phyloP scores from a whole-genome alignment of 2,329 filamentous ascomycete genomes.

The Domatiomyces globalis region DNA sequence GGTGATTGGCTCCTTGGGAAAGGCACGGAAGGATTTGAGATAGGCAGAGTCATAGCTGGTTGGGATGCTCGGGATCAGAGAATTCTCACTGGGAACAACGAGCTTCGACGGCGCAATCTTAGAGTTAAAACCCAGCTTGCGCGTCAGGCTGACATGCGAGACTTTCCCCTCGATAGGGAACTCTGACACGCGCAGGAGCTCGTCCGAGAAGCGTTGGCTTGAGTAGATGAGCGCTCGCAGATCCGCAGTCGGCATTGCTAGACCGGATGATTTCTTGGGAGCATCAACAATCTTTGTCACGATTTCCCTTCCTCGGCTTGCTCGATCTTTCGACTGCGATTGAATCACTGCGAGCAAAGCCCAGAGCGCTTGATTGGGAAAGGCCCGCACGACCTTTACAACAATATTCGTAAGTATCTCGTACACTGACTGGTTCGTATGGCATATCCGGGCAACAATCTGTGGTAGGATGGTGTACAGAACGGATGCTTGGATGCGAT shows the following conservation, averaged over 20 bases:
- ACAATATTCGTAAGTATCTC: slow-evolving; percentile 66
- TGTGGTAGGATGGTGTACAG: slow-evolving; percentile 61
- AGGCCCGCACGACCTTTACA: slow-evolving; percentile 66
- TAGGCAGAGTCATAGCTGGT: slow-evolving; percentile 53
- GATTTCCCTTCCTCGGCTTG: slow-evolving; percentile 35
- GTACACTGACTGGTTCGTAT: slow-evolving; percentile 66
- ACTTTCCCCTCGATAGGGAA: slow-evolving; percentile 59
- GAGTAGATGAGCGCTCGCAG: slow-evolving; percentile 58
- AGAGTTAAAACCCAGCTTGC: slow-evolving; percentile 70
- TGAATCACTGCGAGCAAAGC: slow-evolving; percentile 76
- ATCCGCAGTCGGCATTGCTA: slow-evolving; percentile 35
- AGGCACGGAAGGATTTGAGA: slow-evolving; percentile 62
- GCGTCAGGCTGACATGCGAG: slow-evolving; percentile 58
- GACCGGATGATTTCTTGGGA: slow-evolving; percentile 33
- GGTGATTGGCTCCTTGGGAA: slow-evolving; percentile 71
- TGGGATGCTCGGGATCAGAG: slow-evolving; percentile 69
- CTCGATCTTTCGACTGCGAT: slow-evolving; percentile 58
- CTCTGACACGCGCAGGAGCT: slow-evolving; percentile 67
- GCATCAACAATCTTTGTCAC: slow-evolving; percentile 28
- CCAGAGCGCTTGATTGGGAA: slow-evolving; percentile 88
- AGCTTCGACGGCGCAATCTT: slow-evolving; percentile 68
- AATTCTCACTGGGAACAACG: slow-evolving; percentile 78
- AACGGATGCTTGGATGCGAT: slow-evolving; percentile 33
- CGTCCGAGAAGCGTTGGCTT: slow-evolving; percentile 70
- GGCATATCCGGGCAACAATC: slow-evolving; percentile 88